Evolutionary conservation across 768 basidiomycete species (phyloP), one percentile per base, ranked within the genome.

Genomic region (Pleurotus djamor): DNA sequence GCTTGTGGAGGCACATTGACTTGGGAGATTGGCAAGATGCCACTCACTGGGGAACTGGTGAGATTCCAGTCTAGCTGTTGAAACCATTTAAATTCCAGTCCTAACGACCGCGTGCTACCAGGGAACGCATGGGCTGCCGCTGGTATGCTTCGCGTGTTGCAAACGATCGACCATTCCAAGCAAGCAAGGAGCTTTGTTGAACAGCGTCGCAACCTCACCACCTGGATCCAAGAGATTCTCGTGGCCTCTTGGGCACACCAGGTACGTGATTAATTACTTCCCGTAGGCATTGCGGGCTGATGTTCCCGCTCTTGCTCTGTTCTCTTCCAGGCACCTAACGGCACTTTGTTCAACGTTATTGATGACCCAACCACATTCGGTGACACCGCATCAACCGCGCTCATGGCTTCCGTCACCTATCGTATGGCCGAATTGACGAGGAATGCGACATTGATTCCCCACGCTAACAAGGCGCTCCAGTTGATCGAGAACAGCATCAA

Each of bases 121-220:
- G 82, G 82, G 3, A 89, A 89, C 65, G 88, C 71, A 1, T 89
- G 87, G 88, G 87, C 85, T 0, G 85, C 86, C 2, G 81, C 81
- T 0, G 86, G 88, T 3, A 84, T 86, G 81, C 70, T 85, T 28
- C 77, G 85, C 5, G 86, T 88, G 2, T 69, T 83, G 8, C 74
- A 77, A 45, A 87, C 83, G 0, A 74, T 88, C 48, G 73, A 74
- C 48, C 74, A 78, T 51, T 80, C 83, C 0, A 67, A 68, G n/a
- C 71, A 74, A 56, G 73, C 75, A 5, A 59, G 59, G 1, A 50
- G 70, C 21, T 75, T 85, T 59, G 36, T 62, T 41, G 62, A 64
- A 6, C 78, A 85, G 57, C 75, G 77, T 61, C 55, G 59, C 2
- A 75, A 85, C 61, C 72, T 87, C 10, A 75, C 71, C 10, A 61